Evolutionary conservation across 805 yeast species (phyloP).

Genomic region (Saccharomycopsis oosterbeekiorum): DNA sequence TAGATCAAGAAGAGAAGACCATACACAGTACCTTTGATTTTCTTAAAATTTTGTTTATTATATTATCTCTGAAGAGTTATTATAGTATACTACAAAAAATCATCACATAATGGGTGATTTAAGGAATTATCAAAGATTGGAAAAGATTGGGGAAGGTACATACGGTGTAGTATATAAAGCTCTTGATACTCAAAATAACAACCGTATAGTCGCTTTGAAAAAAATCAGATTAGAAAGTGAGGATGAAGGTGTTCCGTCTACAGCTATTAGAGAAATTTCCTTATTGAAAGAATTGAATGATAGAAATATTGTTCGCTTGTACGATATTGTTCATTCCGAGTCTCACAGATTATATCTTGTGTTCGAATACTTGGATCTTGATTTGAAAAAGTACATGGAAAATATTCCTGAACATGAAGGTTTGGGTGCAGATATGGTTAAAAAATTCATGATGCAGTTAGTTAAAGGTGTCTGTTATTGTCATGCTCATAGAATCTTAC

Average conservation of each 20-base stretch:
- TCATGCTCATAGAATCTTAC: conserved; percentile 88
- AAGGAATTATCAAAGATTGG: conserved; percentile 85
- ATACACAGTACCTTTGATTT: no score
- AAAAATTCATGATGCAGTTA: conserved; percentile 85
- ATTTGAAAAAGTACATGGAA: conserved; percentile 95
- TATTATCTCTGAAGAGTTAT: background rate
- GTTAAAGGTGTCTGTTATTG: conserved; percentile 88
- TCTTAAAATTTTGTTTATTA: background rate
- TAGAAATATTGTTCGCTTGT: conserved; percentile 83
- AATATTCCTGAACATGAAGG: conserved; percentile 85
- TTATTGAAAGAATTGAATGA: conserved; percentile 87
- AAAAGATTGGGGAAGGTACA: conserved; percentile 96
- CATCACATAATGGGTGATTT: conserved; percentile 62
- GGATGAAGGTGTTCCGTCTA: conserved; percentile 97
- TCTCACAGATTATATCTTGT: conserved; percentile 86
- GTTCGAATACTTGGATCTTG: conserved; percentile 88
- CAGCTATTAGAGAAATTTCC: conserved; percentile 95
- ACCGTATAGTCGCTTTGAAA: conserved; percentile 90
- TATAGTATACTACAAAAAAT: background rate
- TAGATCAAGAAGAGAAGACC: no score
- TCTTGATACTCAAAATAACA: conserved; percentile 75
- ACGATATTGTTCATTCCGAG: conserved; percentile 93
- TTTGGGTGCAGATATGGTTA: conserved; percentile 80
- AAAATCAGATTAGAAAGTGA: conserved; percentile 93
- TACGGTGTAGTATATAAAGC: conserved; percentile 98